Percentiles rank a stretch among this genome's conserved stretches.
These are phyloP conservation scores for Ceratocystis variospora DNA, from an alignment of 2,329 filamentous ascomycete genomes.

Conservation along the genomic window DNA sequence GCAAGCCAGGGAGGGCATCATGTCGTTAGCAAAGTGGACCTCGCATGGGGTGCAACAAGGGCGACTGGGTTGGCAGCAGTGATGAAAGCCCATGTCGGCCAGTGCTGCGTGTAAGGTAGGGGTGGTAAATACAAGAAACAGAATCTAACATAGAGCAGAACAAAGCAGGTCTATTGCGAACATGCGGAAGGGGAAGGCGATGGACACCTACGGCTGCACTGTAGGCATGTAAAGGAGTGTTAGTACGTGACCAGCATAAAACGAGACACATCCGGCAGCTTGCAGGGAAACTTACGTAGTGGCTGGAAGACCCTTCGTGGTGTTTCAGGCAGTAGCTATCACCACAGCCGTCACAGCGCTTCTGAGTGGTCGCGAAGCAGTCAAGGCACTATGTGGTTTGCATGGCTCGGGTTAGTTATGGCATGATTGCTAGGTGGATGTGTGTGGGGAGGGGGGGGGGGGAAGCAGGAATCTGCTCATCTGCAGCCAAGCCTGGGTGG, in stretches of 20 bases:
- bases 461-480: not conserved
- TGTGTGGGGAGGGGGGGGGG: not conserved
- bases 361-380: slow-evolving; percentile 60
- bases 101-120: not conserved
- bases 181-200: not conserved
- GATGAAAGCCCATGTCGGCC: not conserved
- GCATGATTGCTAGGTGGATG: not conserved
- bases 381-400: slow-evolving; percentile 46
- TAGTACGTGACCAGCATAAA: not conserved
- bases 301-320: slow-evolving; percentile 66
- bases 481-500: not conserved
- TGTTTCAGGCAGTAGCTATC: slow-evolving; percentile 74
- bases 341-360: slow-evolving; percentile 56
- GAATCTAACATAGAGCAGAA: not conserved
- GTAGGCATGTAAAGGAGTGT: too few species aligned
- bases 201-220: slow-evolving; percentile 3
- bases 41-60: not conserved
- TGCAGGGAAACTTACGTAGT: slow-evolving; percentile 32
- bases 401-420: not conserved
- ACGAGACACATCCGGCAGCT: too few species aligned
- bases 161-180: not conserved
- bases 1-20: not conserved
- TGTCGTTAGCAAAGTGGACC: not conserved
- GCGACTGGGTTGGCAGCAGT: not conserved
- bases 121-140: slow-evolving; percentile 3